Base-by-base conservation (phyloP, 768 basidiomycete genomes). In the Suillus paluster region DNA sequence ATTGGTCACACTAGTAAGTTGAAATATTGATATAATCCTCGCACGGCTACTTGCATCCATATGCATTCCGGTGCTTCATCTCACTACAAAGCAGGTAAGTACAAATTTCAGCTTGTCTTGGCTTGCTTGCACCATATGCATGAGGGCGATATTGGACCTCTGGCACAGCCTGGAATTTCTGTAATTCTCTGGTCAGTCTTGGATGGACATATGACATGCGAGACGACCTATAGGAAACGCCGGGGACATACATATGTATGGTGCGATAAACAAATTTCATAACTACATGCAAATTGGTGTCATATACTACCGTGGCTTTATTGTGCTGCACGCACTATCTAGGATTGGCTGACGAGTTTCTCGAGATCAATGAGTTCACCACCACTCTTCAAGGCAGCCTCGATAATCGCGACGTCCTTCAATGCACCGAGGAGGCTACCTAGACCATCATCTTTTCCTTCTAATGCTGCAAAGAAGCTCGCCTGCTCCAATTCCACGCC, bases 391-490 rank as follows among this genome's bases (percentile, higher is more conserved):
- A 95, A 76, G 33, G 84, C 85, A 30, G 90, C 92, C 77, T 96
- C 81, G 62, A 96, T 89, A 67, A 94, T 79, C 30, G 89, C 91
- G 33, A 95, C 86, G 71, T 95, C 94, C 64, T 77, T 77, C 64
- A 96, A 73, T 34, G 92, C 86, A 19, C 78, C 84, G 39, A 79
- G 72, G 30, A 90, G 89, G 64, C 84, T 81, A 15, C 90, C 91
- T 21, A 87, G 8, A 9, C 74, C 83, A 64, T 86, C 84, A 34
- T 83, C 79, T 57, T 79, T 79, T 8, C 85, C 84, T 38, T 71
- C 71, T 5, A 68, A 41, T n/a, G 84, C 72, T 10, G 77, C 77
- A 61, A 88, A 82, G 78, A 93, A 91, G 70, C 82, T 81, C 59
- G 70, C 76, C 61, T 91, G 67, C 67, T 90, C 88, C 7, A 75